Evolutionary conservation across 805 yeast genomes (phyloP).

Genomic region (Metschnikowia matae): DNA sequence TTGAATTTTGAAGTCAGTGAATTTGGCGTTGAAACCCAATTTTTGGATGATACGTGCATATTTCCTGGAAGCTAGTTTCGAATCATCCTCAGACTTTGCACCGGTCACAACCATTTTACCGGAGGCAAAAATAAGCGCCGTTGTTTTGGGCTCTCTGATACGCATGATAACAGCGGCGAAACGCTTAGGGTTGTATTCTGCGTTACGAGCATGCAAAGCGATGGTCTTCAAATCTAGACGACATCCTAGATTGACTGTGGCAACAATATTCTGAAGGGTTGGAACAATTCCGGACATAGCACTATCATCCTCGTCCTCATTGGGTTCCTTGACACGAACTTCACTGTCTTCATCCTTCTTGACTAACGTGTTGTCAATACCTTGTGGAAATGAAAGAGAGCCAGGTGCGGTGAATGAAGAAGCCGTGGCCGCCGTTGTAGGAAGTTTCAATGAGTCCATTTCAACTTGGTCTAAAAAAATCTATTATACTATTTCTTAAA

Average conservation of each 20-base stretch:
- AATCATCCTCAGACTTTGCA: slow-evolving; percentile 97
- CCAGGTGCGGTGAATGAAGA: slow-evolving; percentile 65
- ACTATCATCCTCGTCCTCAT: slow-evolving; percentile 52
- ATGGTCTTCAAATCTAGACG: slow-evolving; percentile 93
- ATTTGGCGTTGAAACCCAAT: slow-evolving; percentile 95
- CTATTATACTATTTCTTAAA: slow-evolving; percentile 12
- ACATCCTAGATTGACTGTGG: slow-evolving; percentile 95
- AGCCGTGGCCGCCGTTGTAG: slow-evolving; percentile 75
- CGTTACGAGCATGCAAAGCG: slow-evolving; percentile 97
- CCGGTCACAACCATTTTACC: slow-evolving; percentile 99
- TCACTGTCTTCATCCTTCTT: slow-evolving; percentile 17
- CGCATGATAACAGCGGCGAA: slow-evolving; percentile 99
- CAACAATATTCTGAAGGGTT: slow-evolving; percentile 91
- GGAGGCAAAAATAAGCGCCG: slow-evolving; percentile 95
- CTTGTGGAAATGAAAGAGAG: slow-evolving; percentile 61
- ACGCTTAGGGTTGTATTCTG: slow-evolving; percentile 97
- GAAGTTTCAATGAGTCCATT: slow-evolving; percentile 73
- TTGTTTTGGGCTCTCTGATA: slow-evolving; percentile 97
- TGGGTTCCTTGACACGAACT: slow-evolving; percentile 30
- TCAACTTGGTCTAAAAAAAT: slow-evolving; percentile 7
- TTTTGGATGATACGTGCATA: slow-evolving; percentile 98
- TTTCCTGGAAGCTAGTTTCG: slow-evolving; percentile 95
- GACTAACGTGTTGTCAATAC: slow-evolving; percentile 23
- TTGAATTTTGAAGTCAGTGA: slow-evolving; percentile 96
- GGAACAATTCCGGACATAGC: slow-evolving; percentile 95